Evolutionary conservation across 306 rosid species (phyloP), one percentile per base, ranked within the genome.

Genomic region (Cucumis melo): DNA sequence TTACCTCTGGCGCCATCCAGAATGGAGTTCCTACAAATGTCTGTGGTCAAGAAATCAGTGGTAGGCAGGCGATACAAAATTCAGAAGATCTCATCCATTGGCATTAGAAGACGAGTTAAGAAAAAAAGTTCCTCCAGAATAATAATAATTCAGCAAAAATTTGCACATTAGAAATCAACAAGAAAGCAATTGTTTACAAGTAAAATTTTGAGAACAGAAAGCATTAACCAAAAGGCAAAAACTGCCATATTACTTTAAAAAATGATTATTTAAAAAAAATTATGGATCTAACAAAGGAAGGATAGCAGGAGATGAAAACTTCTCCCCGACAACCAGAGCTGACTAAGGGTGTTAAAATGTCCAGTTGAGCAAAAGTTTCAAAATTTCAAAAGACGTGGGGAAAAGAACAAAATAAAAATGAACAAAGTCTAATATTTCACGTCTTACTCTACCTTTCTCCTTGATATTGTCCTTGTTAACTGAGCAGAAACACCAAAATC

Each of bases 1-100:
- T 95, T 74, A 95, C 99, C 89, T 95, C 99, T 9, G 98, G 99
- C 59, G 99, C 99, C 99, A 95, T 95, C 99, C 99, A 95, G 82
- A 92, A 95, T 44, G 99, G 99, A 21, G 99, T 95, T 81, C 99
- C 99, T 76, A 95, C 99, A 92, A 95, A 92, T 76, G 99, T 95
- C 99, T 95, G 91, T 84, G 79, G 77, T 76, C 74, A 89, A 84
- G 76, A 86, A 66, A 87, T 91, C 82, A 95, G 90, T 79, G 80
- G 44, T 79, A 77, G 70, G 55, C 77, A 77, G 65, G 42, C 81
- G 20, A 78, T 42, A 62, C 50, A 80, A 64, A 5, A 68, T 42
- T 27, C 55, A 54, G 74, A 29, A 41, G 46, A 29, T 41, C 16
- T 15, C 59, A 20, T 50, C 41, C 59, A 79, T 0, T 9, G 17